Conservation (phyloP, 768 basidiomycete genomes). For the Artomyces pyxidatus region DNA sequence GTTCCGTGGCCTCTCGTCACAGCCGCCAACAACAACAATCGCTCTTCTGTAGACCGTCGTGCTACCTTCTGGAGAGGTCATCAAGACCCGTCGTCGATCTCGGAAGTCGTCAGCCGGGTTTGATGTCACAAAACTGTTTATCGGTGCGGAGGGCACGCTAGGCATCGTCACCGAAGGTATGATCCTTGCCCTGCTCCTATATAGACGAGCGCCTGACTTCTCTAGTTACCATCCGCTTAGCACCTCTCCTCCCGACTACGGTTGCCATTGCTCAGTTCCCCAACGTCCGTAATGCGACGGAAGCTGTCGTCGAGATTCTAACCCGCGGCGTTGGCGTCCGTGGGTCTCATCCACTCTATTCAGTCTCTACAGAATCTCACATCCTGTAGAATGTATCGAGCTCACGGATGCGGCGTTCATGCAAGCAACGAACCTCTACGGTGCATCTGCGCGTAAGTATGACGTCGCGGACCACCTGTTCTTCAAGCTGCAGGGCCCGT, state of each 20-base stretch:
- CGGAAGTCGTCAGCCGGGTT: slow-evolving; percentile 87
- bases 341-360: slow-evolving; percentile 28
- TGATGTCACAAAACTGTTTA: slow-evolving; percentile 78
- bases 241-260: slow-evolving; percentile 74
- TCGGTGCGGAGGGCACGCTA: slow-evolving; percentile 75
- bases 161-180: slow-evolving; percentile 85
- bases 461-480: slow-evolving; percentile 54
- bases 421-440: slow-evolving; percentile 48
- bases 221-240: slow-evolving; percentile 69
- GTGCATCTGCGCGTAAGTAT: slow-evolving; percentile 27
- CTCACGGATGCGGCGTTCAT: slow-evolving; percentile 70
- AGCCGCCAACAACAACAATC: background rate
- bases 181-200: background rate
- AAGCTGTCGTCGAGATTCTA: slow-evolving; percentile 66
- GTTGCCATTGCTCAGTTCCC: slow-evolving; percentile 82
- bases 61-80: slow-evolving; percentile 80
- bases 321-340: slow-evolving; percentile 71
- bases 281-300: slow-evolving; percentile 62
- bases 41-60: slow-evolving; percentile 65
- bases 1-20: too few species aligned
- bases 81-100: slow-evolving; percentile 74
- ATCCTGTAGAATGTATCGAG: slow-evolving; percentile 66
- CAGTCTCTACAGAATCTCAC: background rate
- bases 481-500: slow-evolving; percentile 81
- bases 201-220: background rate